Evolutionary conservation across 164 flowering plant genomes (phyloP).

Genomic region (Sedum album): DNA sequence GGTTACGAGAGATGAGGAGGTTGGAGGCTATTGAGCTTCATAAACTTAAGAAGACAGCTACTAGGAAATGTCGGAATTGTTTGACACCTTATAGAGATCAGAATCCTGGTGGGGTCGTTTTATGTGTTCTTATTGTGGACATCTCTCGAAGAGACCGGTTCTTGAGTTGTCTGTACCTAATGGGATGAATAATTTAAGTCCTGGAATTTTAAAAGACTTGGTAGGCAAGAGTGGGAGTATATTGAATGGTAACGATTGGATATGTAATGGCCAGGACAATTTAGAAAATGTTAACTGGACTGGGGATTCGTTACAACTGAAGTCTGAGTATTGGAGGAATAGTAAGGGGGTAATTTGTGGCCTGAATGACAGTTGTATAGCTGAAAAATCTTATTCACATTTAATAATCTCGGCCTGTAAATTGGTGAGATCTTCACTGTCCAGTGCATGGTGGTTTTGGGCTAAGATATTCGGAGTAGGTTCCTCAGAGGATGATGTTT

Average conservation of each 20-base stretch:
- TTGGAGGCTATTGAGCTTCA: constrained; percentile 76
- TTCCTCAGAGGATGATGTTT: constrained; percentile 40
- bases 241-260: constrained; percentile 68
- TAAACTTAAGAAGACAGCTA: constrained; percentile 83
- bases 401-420: constrained; percentile 39
- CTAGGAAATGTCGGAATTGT: constrained; percentile 75
- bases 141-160: constrained; percentile 83
- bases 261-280: too few species aligned
- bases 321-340: constrained; percentile 40
- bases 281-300: constrained; percentile 71
- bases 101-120: constrained; percentile 85
- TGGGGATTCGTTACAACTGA: constrained; percentile 40
- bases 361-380: constrained; percentile 47
- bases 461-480: too few species aligned
- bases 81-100: too few species aligned
- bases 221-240: constrained; percentile 74
- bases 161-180: constrained; percentile 67
- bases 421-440: constrained; percentile 43
- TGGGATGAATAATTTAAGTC: constrained; percentile 40
- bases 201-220: constrained; percentile 64
- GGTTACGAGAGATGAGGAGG: constrained; percentile 68
- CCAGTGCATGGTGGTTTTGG: constrained; percentile 66
- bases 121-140: constrained; percentile 97
- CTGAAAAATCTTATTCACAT: constrained; percentile 60
- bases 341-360: constrained; percentile 37